Conservation (phyloP, 352 stramenopile species). For the Globisporangium polare region DNA sequence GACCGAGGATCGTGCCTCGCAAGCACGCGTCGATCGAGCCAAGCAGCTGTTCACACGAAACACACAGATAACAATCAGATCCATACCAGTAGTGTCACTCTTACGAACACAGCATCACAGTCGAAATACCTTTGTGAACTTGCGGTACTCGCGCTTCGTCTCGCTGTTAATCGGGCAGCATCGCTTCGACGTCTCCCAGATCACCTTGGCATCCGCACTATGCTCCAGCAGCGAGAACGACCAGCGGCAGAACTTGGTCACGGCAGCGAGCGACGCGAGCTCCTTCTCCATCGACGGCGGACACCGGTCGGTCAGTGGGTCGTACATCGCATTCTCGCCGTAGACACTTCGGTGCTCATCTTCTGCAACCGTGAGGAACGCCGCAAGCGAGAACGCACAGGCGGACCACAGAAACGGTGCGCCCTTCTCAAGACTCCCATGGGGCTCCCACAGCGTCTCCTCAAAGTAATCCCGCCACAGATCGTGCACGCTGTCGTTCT, state of each 20-base stretch:
- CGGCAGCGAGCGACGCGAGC: conserved; percentile 60
- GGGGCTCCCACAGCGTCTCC: conserved; percentile 82
- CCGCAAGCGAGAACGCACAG: conserved; percentile 75
- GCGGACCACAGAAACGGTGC: conserved; percentile 83
- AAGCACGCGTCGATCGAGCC: conserved; percentile 82
- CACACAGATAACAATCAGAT: neutral
- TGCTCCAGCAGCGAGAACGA: conserved; percentile 85
- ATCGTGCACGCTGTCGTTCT: conserved; percentile 61
- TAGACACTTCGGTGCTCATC: conserved; percentile 36
- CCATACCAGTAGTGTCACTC: neutral
- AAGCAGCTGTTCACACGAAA: conserved; percentile 42
- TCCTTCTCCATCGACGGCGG: conserved; percentile 78
- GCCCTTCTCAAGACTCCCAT: conserved; percentile 83
- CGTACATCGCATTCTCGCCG: conserved; percentile 26
- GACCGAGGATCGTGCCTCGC: conserved; percentile 74
- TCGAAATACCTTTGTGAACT: conserved; percentile 76
- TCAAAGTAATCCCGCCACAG: conserved; percentile 87
- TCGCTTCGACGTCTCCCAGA: conserved; percentile 84
- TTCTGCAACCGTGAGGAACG: conserved; percentile 68
- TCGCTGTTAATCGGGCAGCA: conserved; percentile 83
- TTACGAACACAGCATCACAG: neutral
- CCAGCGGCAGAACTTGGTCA: conserved; percentile 86
- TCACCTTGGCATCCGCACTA: conserved; percentile 82
- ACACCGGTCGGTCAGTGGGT: conserved; percentile 53
- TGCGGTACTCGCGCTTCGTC: conserved; percentile 83